Base-by-base conservation (phyloP, 1,284 basidiomycete species). In the Rhodotorula sp. region DNA sequence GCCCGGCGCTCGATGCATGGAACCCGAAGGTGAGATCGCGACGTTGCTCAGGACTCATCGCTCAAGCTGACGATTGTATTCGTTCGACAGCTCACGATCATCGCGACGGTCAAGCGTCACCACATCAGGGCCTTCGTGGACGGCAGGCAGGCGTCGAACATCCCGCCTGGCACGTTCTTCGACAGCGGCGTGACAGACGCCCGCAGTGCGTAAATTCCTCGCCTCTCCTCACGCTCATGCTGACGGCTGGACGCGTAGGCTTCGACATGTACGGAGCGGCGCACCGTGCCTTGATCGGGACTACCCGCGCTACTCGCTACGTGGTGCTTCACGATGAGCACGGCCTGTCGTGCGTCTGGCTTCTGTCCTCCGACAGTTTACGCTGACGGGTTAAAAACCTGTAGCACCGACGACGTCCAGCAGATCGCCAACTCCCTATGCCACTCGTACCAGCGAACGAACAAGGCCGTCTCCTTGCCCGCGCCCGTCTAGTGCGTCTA, bases 31-130 rank as follows among this genome's bases (percentile, higher is more conserved):
- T 51, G 46, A 26, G 54, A 11, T 28, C 48, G 24, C 24, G 11
- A 20, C 34, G 34, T 28, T 1, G 30, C 20, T 16, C n/a, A 2
- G 1, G 4, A 5, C 3, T 20, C 6, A 1, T 22, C 52, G 28
- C 22, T 62, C 34, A 20, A 7, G 16, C 55, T 40, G 34, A 57
- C 28, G 15, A 44, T 10, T 26, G 16, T 24, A 13, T 4, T 0
- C n/a, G 1, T 9, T 52, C 60, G 8, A n/a, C 58, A 67, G 61
- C 37, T 68, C n/a, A 58, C 59, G 11, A 47, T 60, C 48, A 34
- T 68, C n/a, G 46, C 63, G 5, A 28, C 34, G 5, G 31, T 64
- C 20, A 68, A 68, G 31, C 47, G 67, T 2, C 67, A 68, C 44
- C 62, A 64, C 48, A n/a, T 68, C 8, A 52, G 67, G 10, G 48